Evolutionary conservation across 1,139 yeast species (phyloP).

Genomic region (Taphrina pruni): DNA sequence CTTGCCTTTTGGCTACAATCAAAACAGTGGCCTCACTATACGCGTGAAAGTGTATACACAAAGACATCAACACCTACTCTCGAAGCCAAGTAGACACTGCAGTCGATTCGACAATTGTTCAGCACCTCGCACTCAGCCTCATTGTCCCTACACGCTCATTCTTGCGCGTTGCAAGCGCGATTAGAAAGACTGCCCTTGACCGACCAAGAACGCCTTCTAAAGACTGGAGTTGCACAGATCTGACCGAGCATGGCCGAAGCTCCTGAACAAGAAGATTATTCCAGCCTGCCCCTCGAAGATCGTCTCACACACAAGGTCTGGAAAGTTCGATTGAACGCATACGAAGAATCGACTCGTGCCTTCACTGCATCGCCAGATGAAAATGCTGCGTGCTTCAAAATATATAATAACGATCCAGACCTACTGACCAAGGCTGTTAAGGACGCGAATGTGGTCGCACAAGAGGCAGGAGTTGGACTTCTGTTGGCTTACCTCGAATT

Average conservation of each 20-base stretch:
- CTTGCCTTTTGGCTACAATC: slow-evolving; percentile 4
- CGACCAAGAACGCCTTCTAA: background rate
- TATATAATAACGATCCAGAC: slow-evolving; percentile 60
- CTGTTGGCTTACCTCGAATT: slow-evolving; percentile 63
- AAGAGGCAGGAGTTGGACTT: slow-evolving; percentile 74
- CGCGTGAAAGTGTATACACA: background rate
- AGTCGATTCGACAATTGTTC: no score
- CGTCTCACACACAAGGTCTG: slow-evolving; percentile 77
- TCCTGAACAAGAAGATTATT: slow-evolving; percentile 58
- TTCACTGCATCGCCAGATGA: slow-evolving; percentile 65
- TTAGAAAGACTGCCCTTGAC: no score
- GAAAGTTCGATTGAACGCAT: slow-evolving; percentile 86
- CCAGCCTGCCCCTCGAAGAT: slow-evolving; percentile 68
- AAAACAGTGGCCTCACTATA: slow-evolving; percentile 8
- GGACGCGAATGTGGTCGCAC: slow-evolving; percentile 91
- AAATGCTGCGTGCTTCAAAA: slow-evolving; percentile 61
- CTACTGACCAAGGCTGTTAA: slow-evolving; percentile 63
- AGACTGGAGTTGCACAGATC: background rate
- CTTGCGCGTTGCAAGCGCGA: no score
- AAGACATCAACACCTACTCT: no score
- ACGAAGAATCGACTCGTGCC: slow-evolving; percentile 65
- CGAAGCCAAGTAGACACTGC: no score
- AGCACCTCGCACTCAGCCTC: no score
- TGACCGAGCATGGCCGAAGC: slow-evolving; percentile 37
- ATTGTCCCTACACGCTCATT: no score